Evolutionary conservation across 2,329 filamentous ascomycete genomes (phyloP).

Genomic region (Tolypocladium album): DNA sequence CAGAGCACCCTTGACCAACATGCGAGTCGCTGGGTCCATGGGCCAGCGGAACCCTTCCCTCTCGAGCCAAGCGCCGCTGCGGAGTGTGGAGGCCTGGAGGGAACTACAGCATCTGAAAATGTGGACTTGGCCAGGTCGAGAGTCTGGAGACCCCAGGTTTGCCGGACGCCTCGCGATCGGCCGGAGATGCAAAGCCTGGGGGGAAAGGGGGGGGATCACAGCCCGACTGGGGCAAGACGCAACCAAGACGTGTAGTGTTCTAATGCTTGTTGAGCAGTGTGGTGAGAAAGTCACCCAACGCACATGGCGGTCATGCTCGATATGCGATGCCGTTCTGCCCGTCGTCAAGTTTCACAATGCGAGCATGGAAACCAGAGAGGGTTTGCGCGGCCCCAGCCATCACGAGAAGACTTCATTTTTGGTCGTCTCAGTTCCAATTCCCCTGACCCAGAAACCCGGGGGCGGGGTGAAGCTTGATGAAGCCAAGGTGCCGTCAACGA

Average conservation of each 20-base stretch:
- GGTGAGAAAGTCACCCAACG: background rate
- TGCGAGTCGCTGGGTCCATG: background rate
- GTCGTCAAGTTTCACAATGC: background rate
- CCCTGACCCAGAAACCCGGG: background rate
- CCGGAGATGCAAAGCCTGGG: background rate
- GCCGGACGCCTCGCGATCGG: background rate
- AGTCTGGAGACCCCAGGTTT: background rate
- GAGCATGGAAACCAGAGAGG: background rate
- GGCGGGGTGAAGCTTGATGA: background rate
- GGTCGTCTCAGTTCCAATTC: background rate
- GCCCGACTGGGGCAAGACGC: background rate
- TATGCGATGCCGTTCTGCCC: background rate
- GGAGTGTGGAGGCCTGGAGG: background rate
- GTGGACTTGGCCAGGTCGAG: background rate
- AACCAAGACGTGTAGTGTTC: background rate
- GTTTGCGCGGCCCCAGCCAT: background rate
- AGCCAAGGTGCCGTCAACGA: background rate
- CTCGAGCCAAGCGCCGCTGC: background rate
- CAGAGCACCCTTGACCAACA: background rate
- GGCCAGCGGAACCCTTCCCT: background rate
- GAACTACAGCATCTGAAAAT: background rate
- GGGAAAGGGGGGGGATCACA: background rate
- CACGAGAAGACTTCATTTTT: too few species aligned
- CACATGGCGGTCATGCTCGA: background rate
- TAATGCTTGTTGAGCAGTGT: background rate